Base-by-base conservation (phyloP, 768 basidiomycete species). In the Boletus rubropictus region DNA sequence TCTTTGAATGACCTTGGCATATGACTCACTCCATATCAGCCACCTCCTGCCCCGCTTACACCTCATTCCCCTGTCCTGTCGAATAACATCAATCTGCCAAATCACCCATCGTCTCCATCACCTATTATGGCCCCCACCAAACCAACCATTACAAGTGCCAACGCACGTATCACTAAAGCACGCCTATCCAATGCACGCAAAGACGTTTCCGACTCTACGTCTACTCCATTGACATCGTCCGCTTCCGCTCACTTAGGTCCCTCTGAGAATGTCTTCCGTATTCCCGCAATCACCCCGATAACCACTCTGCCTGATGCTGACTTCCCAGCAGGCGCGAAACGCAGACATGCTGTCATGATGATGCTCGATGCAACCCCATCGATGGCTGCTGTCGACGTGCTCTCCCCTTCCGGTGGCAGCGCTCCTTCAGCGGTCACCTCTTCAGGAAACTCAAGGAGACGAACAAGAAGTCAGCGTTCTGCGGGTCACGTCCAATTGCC, bases 261-360 rank as follows among this genome's bases (percentile, higher is more conserved):
- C 12, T 63, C 65, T 11, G 65, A 67, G 50, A 65, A 63, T 36
- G 27, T 53, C 37, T 56, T 62, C 29, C 68, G 65, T 33, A 49
- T 49, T 10, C 56, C 67, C 6, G 36, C 59, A 6, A 29, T 64
- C 33, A 53, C 55, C 5, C 48, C 56, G 7, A 47, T 56, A 39
- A 46, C 72, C 24, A 63, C 75, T 24, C 62, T 73, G 11, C 51
- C 65, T 11, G 59, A 62, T 22, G 5, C 51, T 4, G 65, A 66
- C 25, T 60, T 80, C 32, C 65, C 76, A 4, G 72, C 78, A 0
- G 85, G 84, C 27, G 72, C 78, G 1, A 89, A 89, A 65, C 80
- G 88, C 7, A 77, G 87, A 28, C 84, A 89, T 55, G 83, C 84
- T 0, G 75, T 84, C 58, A 86, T 88, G 81, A 81, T 86, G 76